Percentiles rank a stretch among this genome's conserved stretches.
These are phyloP conservation scores for Avena insularis DNA, from an alignment of 176 grass and related monocot genomes.

Conservation along the genomic window DNA sequence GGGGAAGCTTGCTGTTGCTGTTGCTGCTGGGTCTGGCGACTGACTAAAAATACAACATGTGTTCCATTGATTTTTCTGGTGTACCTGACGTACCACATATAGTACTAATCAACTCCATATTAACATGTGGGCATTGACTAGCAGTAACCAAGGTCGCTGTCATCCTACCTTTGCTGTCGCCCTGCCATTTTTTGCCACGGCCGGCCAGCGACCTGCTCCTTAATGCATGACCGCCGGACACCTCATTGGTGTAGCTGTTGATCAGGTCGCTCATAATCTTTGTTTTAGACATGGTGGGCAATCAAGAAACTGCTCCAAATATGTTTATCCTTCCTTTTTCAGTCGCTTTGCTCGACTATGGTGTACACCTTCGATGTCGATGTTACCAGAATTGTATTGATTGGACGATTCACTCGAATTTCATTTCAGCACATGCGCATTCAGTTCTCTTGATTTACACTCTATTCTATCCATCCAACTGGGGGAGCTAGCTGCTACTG, in stretches of 20 bases:
- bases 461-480: not conserved
- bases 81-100: not conserved
- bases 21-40: not conserved
- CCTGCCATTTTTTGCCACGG: slow-evolving; percentile 5
- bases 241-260: not conserved
- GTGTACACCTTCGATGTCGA: slow-evolving; percentile 16
- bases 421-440: slow-evolving; percentile 41
- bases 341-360: not conserved
- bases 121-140: slow-evolving; percentile 20
- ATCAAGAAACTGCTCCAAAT: not conserved
- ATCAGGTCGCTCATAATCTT: slow-evolving; percentile 8
- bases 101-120: not conserved
- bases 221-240: not conserved
- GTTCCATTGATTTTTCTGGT: slow-evolving; percentile 18
- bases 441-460: not conserved
- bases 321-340: slow-evolving; percentile 2
- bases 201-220: not conserved
- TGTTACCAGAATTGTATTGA: not conserved
- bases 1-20: not conserved
- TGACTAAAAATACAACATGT: slow-evolving; percentile 17
- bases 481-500: not conserved
- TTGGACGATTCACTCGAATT: slow-evolving; percentile 27
- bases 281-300: not conserved
- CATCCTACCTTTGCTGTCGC: slow-evolving; percentile 13
- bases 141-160: not conserved